These are phyloP conservation scores for Plantago elongata DNA, from an alignment of 257 asterid species.

Conservation along the genomic window DNA sequence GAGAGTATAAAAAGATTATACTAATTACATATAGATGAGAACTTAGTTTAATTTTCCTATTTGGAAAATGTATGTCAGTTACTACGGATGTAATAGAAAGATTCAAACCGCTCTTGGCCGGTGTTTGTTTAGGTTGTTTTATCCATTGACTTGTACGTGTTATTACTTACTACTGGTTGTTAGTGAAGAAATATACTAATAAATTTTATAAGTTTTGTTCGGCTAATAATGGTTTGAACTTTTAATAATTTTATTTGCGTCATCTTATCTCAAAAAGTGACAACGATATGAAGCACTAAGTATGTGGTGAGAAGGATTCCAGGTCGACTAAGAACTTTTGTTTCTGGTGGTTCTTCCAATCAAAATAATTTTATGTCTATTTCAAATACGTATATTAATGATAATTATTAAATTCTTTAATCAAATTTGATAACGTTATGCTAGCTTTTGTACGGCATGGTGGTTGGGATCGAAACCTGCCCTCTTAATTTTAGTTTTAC, in stretches of 20 bases:
- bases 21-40: constrained; percentile 14
- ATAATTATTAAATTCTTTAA: background rate
- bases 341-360: background rate
- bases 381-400: background rate
- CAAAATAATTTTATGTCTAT: constrained; percentile 12
- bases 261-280: constrained; percentile 16
- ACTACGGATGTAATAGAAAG: constrained; percentile 15
- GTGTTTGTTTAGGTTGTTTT: constrained; percentile 23
- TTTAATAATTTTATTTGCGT: background rate
- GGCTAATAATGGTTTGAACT: background rate
- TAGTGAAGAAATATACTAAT: background rate
- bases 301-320: constrained; percentile 2
- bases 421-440: background rate
- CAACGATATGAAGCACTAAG: background rate
- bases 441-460: background rate
- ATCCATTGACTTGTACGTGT: constrained; percentile 22
- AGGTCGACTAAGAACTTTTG: background rate
- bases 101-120: constrained; percentile 23
- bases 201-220: constrained; percentile 18
- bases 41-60: background rate
- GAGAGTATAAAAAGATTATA: background rate
- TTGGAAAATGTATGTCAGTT: background rate
- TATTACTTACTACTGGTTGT: constrained; percentile 3
- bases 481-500: background rate
- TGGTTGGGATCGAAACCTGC: background rate